Evolutionary conservation across 2,329 filamentous ascomycete genomes (phyloP).

Genomic region (Aspergillus arachidicola): DNA sequence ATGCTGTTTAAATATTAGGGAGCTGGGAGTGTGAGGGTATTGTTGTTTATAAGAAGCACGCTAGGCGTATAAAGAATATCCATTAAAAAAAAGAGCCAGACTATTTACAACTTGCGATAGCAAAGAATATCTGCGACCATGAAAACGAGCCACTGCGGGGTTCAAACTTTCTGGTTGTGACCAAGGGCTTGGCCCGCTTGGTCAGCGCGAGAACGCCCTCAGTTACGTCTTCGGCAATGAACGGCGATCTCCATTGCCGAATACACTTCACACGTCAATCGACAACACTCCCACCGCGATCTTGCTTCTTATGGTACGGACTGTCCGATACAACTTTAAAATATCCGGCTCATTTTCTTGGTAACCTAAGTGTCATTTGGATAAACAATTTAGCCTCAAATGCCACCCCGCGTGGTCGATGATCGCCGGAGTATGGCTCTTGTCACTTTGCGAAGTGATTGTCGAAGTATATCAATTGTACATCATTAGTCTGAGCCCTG

Average conservation of each 20-base stretch:
- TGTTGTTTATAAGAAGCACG: too few species aligned
- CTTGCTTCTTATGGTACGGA: background rate
- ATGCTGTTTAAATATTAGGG: too few species aligned
- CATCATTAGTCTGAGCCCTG: background rate
- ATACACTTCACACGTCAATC: background rate
- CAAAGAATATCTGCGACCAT: too few species aligned
- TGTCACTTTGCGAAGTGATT: background rate
- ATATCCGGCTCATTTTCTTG: background rate
- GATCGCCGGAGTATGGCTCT: background rate
- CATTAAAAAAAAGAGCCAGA: too few species aligned
- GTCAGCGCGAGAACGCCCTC: background rate
- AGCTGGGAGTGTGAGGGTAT: too few species aligned
- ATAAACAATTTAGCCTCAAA: background rate
- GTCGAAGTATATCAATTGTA: background rate
- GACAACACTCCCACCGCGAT: background rate
- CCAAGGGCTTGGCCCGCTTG: background rate
- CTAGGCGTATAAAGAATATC: too few species aligned
- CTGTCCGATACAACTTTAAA: background rate
- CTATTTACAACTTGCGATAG: too few species aligned
- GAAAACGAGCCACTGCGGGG: too few species aligned
- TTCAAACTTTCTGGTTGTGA: background rate
- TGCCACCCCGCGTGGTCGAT: background rate
- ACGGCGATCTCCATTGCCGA: background rate
- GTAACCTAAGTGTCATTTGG: background rate
- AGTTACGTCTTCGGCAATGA: background rate